These are phyloP conservation scores for Prunus padus DNA, from an alignment of 306 rosid genomes.

Conservation along the genomic window DNA sequence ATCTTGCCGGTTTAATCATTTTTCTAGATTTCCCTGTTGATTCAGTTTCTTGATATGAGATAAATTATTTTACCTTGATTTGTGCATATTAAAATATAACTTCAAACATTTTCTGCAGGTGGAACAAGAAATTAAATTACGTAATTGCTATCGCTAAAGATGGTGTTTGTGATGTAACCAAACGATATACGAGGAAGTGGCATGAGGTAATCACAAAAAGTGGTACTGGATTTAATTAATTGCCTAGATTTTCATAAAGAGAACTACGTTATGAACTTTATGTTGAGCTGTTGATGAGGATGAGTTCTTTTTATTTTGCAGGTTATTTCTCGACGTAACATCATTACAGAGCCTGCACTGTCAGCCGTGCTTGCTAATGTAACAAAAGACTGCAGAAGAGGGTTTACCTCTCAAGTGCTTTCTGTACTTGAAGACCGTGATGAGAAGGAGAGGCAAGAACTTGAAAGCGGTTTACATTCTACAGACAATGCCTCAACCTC, in stretches of 20 bases:
- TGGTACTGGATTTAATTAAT: neutral
- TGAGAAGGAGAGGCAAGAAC: slow-evolving; percentile 57
- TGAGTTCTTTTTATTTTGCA: slow-evolving; percentile 22
- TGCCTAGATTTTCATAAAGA: slow-evolving; percentile 3
- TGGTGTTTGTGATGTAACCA: slow-evolving; percentile 85
- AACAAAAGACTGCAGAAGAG: slow-evolving; percentile 58
- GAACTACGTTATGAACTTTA: neutral
- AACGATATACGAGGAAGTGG: slow-evolving; percentile 92
- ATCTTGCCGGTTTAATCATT: slow-evolving; percentile 10
- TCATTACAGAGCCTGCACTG: slow-evolving; percentile 55
- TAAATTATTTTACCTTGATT: slow-evolving; percentile 11
- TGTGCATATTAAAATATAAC: neutral
- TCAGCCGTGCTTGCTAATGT: slow-evolving; percentile 52
- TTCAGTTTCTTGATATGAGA: slow-evolving; percentile 24
- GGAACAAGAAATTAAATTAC: slow-evolving; percentile 82
- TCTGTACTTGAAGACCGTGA: slow-evolving; percentile 64
- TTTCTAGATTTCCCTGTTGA: slow-evolving; percentile 13
- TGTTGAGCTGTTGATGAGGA: slow-evolving; percentile 10
- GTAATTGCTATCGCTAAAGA: slow-evolving; percentile 69
- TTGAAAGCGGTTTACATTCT: slow-evolving; percentile 54
- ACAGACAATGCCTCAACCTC: slow-evolving; percentile 55
- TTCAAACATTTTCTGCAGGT: slow-evolving; percentile 42
- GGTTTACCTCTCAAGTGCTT: slow-evolving; percentile 50
- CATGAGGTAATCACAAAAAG: slow-evolving; percentile 55
- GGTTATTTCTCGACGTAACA: slow-evolving; percentile 75